Evolutionary conservation across 75 land plant species (phyloP), one percentile per base, ranked within the genome.

Genomic region (Sequoia sempervirens): DNA sequence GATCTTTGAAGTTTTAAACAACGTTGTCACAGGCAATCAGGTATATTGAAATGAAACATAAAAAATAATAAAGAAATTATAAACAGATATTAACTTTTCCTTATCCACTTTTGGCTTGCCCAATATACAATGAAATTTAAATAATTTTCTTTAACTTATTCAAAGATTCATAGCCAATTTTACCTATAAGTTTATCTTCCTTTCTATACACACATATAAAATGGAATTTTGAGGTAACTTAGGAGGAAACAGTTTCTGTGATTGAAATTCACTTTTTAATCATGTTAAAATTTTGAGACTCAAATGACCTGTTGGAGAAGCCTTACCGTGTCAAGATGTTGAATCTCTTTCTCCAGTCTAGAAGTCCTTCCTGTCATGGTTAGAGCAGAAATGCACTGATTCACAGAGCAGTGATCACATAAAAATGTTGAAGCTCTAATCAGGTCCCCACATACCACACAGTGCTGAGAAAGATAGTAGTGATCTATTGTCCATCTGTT

Each of bases 291-390:
- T n/a, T 81, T 41, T 52, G 38, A 84, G 45, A 76, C 80, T 18
- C 82, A 28, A 78, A 43, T 45, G 80, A 78, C 20, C 47, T 45
- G 30, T 1, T 78, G 10, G 41, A 34, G 2, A 82, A 82, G n/a
- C 88, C 96, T 86, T 90, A 97, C 99, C 40, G 94, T 95, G 81
- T 88, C 85, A 70, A 97, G 92, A 86, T 96, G 99, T 81, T 96
- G 93, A 73, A 91, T 90, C 12, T 92, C 96, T 83, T 82, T 92
- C 88, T 97, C 98, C 82, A 94, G 73, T 50, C 86, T 91, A 53
- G 94, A 88, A 34, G 94, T 90, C 87, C 88, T 94, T 68, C 92
- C 91, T 40, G 84, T 83, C 80, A 97, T 38, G 58, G 89, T 85
- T 30, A 92, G 34, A 4, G 86, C 93, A 58, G 89, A 86, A 54